These are phyloP conservation scores for Vigna reflexopilosa DNA, from an alignment of 306 rosid species.

Conservation along the genomic window DNA sequence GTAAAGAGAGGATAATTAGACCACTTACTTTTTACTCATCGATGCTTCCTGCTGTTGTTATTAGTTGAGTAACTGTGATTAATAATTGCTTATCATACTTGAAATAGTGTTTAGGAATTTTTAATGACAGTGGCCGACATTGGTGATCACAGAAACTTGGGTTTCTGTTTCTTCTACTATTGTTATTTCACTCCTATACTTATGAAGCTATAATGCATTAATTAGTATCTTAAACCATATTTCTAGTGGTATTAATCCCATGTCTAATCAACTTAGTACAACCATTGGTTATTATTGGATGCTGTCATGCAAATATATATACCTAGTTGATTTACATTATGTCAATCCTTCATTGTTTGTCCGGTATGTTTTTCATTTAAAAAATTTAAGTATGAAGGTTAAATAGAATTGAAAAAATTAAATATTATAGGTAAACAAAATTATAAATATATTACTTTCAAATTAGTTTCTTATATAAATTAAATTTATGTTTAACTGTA, in stretches of 20 bases:
- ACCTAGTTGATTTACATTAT: not conserved
- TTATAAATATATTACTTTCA: no score
- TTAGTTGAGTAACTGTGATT: slow-evolving; percentile 38
- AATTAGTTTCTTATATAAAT: no score
- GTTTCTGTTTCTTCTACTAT: slow-evolving; percentile 7
- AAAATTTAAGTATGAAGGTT: no score
- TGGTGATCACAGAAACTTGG: not conserved
- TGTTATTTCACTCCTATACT: not conserved
- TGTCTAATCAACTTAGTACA: slow-evolving; percentile 1
- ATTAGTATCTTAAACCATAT: not conserved
- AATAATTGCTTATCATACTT: slow-evolving; percentile 10
- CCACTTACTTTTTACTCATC: not conserved
- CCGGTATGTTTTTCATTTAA: no score
- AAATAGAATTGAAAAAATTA: no score
- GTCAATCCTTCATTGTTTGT: not conserved
- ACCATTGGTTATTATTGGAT: not conserved
- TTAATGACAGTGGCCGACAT: slow-evolving; percentile 6
- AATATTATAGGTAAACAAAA: no score
- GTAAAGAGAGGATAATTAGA: slow-evolving; percentile 39
- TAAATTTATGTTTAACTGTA: no score
- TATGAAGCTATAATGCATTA: not conserved
- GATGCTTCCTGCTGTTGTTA: slow-evolving; percentile 28
- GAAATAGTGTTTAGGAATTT: slow-evolving; percentile 14
- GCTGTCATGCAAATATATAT: not conserved
- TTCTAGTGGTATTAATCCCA: not conserved